Evolutionary conservation across 192 early-diverging fungal species (phyloP), one percentile per base, ranked within the genome.

Genomic region (Piromyces finnis): DNA sequence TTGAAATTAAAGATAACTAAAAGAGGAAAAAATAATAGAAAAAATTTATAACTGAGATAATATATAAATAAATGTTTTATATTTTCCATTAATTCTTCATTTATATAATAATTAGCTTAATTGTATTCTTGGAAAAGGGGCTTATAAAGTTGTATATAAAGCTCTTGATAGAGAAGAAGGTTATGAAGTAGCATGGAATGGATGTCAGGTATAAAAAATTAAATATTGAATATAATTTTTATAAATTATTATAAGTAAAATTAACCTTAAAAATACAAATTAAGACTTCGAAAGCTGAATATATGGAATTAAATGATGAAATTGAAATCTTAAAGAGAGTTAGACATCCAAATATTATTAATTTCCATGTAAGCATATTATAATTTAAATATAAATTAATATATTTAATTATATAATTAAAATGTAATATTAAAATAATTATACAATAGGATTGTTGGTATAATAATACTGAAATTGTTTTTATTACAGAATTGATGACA

Each of bases 401-500:
- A n/a, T n/a, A n/a, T n/a, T n/a, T n/a, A n/a, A n/a, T n/a, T n/a
- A n/a, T n/a, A n/a, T n/a, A n/a, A n/a, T n/a, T n/a, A n/a, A n/a
- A n/a, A n/a, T n/a, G n/a, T n/a, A n/a, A n/a, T n/a, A n/a, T n/a
- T n/a, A n/a, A n/a, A n/a, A n/a, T 22, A 22, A 22, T 22, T 3
- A 17, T 11, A 22, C n/a, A n/a, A 68, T 68, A 68, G 51, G 51
- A 68, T 68, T 68, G 51, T 68, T 68, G 51, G 51, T 68, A n/a
- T 68, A 68, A 68, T 68, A 68, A 68, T 68, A 68, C 51, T 0
- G 51, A 68, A 68, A 68, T 68, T n/a, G 51, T 68, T 80, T 96
- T 96, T 83, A 89, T 96, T 22, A 96, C 94, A 16, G 94, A 96
- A 82, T 85, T 96, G 68, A 96, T 96, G 94, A 93, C 93, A 11